Conservation (phyloP, 1,284 basidiomycete genomes). For the Ustilago bromivora region DNA sequence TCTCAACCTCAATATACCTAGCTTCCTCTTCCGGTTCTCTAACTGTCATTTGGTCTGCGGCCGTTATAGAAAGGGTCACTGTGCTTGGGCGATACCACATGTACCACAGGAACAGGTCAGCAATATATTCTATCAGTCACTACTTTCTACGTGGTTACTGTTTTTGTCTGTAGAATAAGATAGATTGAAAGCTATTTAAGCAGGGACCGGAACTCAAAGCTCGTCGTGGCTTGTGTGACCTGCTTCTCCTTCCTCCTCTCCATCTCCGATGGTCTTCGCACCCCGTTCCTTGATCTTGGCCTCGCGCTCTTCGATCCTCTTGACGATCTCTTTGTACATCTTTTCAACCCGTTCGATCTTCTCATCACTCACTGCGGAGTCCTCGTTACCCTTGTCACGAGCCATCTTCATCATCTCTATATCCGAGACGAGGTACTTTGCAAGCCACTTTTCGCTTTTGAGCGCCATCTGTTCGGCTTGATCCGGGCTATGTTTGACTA, state of each 20-base stretch:
- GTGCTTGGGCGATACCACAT: background rate
- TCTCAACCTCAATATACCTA: background rate
- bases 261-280: background rate
- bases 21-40: background rate
- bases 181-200: background rate
- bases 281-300: conserved; percentile 12
- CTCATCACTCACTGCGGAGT: conserved; percentile 30
- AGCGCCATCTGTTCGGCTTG: conserved; percentile 55
- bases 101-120: background rate
- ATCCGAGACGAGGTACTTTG: conserved; percentile 53
- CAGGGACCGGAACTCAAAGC: conserved; percentile 6
- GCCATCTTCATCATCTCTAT: conserved; percentile 54
- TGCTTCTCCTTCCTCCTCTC: background rate
- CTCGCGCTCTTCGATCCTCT: conserved; percentile 37
- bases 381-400: conserved; percentile 31
- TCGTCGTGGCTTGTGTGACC: conserved; percentile 21
- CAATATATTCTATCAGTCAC: conserved; percentile 1
- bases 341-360: conserved; percentile 44
- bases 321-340: conserved; percentile 44
- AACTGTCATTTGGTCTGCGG: background rate
- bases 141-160: background rate
- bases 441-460: conserved; percentile 58
- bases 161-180: background rate
- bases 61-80: background rate
- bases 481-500: conserved; percentile 45